Conservation (phyloP, 2,329 filamentous ascomycete genomes). For the Ophidiomyces ophidiicola region DNA sequence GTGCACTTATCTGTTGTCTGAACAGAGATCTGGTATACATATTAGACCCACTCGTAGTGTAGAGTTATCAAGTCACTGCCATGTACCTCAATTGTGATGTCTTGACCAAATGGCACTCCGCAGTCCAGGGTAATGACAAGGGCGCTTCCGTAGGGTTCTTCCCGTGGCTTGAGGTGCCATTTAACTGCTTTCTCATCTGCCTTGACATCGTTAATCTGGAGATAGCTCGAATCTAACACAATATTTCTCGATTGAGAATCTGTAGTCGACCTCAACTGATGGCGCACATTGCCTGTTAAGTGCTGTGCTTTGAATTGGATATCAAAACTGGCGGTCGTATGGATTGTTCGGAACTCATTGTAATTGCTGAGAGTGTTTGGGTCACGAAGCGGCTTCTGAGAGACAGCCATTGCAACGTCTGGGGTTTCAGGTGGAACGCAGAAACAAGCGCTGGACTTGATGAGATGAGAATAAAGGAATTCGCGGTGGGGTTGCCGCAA, state of each 20-base stretch:
- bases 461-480: neutral
- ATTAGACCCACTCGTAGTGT: neutral
- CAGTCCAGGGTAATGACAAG: slow-evolving; percentile 39
- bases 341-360: slow-evolving; percentile 69
- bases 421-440: neutral
- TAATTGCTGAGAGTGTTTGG: slow-evolving; percentile 90
- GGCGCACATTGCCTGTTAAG: slow-evolving; percentile 62
- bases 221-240: slow-evolving; percentile 74
- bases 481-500: no score
- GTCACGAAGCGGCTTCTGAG: slow-evolving; percentile 51
- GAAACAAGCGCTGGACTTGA: neutral
- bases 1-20: slow-evolving; percentile 81
- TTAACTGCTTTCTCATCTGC: slow-evolving; percentile 52
- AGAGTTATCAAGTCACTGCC: slow-evolving; percentile 21
- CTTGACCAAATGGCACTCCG: slow-evolving; percentile 35
- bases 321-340: slow-evolving; percentile 68
- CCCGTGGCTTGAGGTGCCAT: slow-evolving; percentile 58
- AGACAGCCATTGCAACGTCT: slow-evolving; percentile 29
- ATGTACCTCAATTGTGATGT: slow-evolving; percentile 38
- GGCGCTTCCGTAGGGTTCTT: slow-evolving; percentile 53
- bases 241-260: slow-evolving; percentile 62
- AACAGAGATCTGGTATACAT: slow-evolving; percentile 47
- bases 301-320: slow-evolving; percentile 73
- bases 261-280: slow-evolving; percentile 66
- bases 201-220: slow-evolving; percentile 60